Evolutionary conservation across 495 filamentous ascomycete genomes (phyloP), one percentile per base, ranked within the genome.

Genomic region (Bombardia bombarda): DNA sequence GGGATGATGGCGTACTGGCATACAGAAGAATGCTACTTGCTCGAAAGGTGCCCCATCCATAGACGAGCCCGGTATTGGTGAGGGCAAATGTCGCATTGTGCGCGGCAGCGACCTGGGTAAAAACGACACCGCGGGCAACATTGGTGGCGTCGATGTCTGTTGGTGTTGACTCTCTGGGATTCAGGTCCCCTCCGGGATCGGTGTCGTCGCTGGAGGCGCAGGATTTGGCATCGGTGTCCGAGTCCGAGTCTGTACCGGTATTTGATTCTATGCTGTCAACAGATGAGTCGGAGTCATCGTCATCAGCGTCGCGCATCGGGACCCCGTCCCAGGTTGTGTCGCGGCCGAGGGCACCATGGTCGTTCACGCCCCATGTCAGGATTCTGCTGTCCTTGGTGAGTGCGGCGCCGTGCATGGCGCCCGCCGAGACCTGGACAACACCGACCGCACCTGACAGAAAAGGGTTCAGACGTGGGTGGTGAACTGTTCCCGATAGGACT

Each of bases 351-450:
- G 38, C 38, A 16, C 38, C 38, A 14, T 7, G 7, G 26, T 40
- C 38, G 19, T 40, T 40, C 13, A 40, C 38, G 23, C 38, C 38
- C 38, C 38, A 40, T 2, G 38, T 40, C 17, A 40, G 14, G 9
- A 40, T 30, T 14, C 19, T 40, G 38, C 31, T 40, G 10, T 40
- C 24, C 6, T 30, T 1, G 13, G 38, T 40, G 16, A 40, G 38
- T 7, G 38, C 38, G 23, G 26, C 26, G 16, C 24, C 16, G 38
- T 40, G 38, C 38, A 40, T 40, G 3, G 24, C 38, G 7, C 38
- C 38, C 3, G 16, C 16, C 8, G 24, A 16, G 16, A 40, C 16
- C 4, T 40, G 24, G 23, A 40, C 38, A 17, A 30, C 26, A 25
- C 26, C 22, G n/a, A 28, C 25, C 9, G 20, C 1, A 9, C 9